Conservation (phyloP, 2,329 filamentous ascomycete genomes). For the Penicillium sp. region DNA sequence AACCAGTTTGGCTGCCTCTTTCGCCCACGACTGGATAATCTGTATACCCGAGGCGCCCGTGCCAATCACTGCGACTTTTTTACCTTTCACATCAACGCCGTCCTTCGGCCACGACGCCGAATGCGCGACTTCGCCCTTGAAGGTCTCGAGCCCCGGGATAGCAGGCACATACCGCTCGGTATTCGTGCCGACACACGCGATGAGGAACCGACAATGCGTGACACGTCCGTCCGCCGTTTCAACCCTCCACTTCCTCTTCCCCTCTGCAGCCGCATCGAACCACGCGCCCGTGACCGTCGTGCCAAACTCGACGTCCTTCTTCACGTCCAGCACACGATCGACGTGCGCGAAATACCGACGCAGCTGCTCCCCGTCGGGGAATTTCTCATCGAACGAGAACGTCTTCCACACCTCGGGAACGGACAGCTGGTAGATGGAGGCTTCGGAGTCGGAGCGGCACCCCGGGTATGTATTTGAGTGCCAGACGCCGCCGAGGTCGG, state of each 20-base stretch:
- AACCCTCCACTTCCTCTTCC: constrained; percentile 49
- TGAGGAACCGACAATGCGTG: constrained; percentile 48
- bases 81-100: constrained; percentile 50
- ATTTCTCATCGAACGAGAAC: constrained; percentile 48
- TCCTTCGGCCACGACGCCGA: constrained; percentile 59
- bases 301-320: constrained; percentile 52
- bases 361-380: constrained; percentile 42
- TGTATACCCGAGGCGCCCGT: constrained; percentile 61
- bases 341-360: constrained; percentile 54
- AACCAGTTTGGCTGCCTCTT: constrained; percentile 56
- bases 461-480: constrained; percentile 19
- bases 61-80: constrained; percentile 59
- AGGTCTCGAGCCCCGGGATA: constrained; percentile 46
- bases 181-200: constrained; percentile 52
- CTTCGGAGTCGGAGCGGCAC: constrained; percentile 10
- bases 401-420: constrained; percentile 53
- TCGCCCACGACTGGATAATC: constrained; percentile 62
- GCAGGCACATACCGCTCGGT: constrained; percentile 50
- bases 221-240: constrained; percentile 46
- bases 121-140: constrained; percentile 59
- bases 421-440: constrained; percentile 13
- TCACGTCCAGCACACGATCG: constrained; percentile 48
- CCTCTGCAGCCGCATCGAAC: constrained; percentile 38
- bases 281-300: constrained; percentile 46
- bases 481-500: constrained; percentile 18